A percentile compares a stretch with the other conserved stretches of the same genome.
These are phyloP conservation scores for Nosema muscidifuracis DNA, from an alignment of 371 early-diverging fungal species.

Conservation along the genomic window DNA sequence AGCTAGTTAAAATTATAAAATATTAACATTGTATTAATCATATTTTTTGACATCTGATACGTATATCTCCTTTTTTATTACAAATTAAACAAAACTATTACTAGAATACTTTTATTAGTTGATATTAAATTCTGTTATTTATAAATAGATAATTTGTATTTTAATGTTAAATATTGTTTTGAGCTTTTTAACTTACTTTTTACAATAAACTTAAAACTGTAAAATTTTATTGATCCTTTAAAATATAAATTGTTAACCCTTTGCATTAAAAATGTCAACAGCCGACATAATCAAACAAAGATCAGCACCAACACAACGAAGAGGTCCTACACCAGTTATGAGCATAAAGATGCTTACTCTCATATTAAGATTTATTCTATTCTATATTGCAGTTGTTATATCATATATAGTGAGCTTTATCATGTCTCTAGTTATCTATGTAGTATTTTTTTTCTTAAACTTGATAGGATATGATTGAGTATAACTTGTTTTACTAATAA, in stretches of 20 bases:
- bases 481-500: too few relatives aligned
- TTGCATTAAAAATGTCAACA: not conserved
- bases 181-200: not conserved
- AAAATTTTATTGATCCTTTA: not conserved
- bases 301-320: not conserved
- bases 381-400: not conserved
- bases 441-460: not conserved
- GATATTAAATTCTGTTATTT: not conserved
- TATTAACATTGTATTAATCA: too few relatives aligned
- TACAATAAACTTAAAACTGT: too few relatives aligned
- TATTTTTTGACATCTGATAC: too few relatives aligned
- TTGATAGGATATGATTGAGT: slow-evolving; percentile 1
- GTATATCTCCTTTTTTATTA: too few relatives aligned
- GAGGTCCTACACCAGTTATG: not conserved
- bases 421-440: not conserved
- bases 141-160: not conserved
- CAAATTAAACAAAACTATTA: too few relatives aligned
- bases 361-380: not conserved
- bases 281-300: not conserved
- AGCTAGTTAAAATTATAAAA: too few relatives aligned
- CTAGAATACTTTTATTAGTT: too few relatives aligned
- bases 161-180: not conserved
- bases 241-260: not conserved
- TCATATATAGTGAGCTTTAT: not conserved
- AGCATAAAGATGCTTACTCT: not conserved